Evolutionary conservation across 352 stramenopile genomes (phyloP).

Genomic region (Poterioochromonas sp.): DNA sequence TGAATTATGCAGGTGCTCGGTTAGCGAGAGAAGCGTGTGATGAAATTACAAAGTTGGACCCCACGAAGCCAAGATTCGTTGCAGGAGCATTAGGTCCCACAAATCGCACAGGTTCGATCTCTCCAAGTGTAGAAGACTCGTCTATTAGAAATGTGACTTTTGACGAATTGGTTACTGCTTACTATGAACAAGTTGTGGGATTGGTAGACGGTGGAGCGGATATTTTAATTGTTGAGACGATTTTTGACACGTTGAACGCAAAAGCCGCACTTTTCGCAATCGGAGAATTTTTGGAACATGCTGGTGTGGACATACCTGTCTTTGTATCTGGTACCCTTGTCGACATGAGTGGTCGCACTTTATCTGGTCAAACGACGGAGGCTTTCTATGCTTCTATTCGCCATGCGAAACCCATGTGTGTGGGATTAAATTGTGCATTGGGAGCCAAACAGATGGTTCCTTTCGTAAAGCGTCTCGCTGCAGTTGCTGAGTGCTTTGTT

Average conservation of each 20-base stretch:
- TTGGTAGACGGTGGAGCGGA: constrained; percentile 85
- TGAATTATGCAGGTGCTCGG: constrained; percentile 83
- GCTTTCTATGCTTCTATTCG: constrained; percentile 89
- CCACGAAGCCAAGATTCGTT: constrained; percentile 83
- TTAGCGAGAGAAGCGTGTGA: constrained; percentile 81
- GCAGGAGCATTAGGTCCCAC: constrained; percentile 86
- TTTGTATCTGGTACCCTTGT: constrained; percentile 92
- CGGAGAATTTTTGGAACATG: constrained; percentile 79
- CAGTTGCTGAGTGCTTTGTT: constrained; percentile 87
- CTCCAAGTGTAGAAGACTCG: constrained; percentile 84
- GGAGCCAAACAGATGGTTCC: constrained; percentile 89
- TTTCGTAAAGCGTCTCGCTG: constrained; percentile 80
- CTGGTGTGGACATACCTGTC: constrained; percentile 70
- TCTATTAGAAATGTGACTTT: constrained; percentile 87
- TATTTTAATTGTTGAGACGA: constrained; percentile 92
- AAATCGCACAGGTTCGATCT: constrained; percentile 90
- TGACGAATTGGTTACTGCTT: constrained; percentile 88
- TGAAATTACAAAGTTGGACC: constrained; percentile 78
- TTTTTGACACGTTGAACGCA: constrained; percentile 94
- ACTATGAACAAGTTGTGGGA: constrained; percentile 85
- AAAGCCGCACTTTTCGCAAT: constrained; percentile 91
- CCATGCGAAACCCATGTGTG: constrained; percentile 89
- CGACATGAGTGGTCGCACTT: constrained; percentile 86
- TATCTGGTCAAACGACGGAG: constrained; percentile 89
- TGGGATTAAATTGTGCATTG: constrained; percentile 92